phyloP scores from a whole-genome alignment of 208 protist species.

The Crithidia brevicula region DNA sequence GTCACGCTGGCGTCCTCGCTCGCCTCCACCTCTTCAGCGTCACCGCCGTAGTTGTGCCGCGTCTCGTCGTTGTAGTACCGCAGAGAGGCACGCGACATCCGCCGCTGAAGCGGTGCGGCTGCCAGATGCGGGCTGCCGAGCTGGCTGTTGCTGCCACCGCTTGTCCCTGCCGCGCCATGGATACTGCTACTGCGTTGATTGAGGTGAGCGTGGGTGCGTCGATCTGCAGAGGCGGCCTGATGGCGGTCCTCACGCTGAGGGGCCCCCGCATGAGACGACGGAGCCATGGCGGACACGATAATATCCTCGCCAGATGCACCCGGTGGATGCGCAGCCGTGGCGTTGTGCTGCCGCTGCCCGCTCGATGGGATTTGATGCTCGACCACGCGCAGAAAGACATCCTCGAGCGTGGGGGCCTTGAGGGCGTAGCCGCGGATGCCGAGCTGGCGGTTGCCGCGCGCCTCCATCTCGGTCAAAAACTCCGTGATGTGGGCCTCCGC shows the following conservation, averaged over 20 bases:
- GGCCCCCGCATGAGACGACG: no score
- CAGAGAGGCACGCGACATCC: conserved; percentile 29
- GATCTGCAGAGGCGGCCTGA: not conserved
- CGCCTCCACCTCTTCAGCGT: conserved; percentile 4
- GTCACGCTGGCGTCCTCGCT: not conserved
- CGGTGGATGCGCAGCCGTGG: no score
- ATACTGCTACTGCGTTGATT: not conserved
- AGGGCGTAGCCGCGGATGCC: conserved; percentile 60
- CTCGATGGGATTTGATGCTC: conserved; percentile 28
- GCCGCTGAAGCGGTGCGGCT: conserved; percentile 11
- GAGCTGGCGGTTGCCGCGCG: conserved; percentile 21
- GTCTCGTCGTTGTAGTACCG: conserved; percentile 24
- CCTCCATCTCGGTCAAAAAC: conserved; percentile 48
- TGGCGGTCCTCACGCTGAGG: no score
- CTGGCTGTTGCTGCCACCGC: not conserved
- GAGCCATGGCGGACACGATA: no score
- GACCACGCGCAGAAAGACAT: conserved; percentile 72
- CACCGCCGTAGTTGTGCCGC: conserved; percentile 20
- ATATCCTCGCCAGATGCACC: no score
- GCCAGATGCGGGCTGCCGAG: not conserved
- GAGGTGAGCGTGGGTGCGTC: not conserved
- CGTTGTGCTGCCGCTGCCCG: conserved; percentile 2
- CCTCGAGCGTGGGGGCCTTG: conserved; percentile 72
- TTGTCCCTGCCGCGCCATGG: not conserved
- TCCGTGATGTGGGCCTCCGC: conserved; percentile 32